These are phyloP conservation scores for Apiospora arundinis DNA, from an alignment of 2,329 filamentous ascomycete genomes.

Conservation along the genomic window DNA sequence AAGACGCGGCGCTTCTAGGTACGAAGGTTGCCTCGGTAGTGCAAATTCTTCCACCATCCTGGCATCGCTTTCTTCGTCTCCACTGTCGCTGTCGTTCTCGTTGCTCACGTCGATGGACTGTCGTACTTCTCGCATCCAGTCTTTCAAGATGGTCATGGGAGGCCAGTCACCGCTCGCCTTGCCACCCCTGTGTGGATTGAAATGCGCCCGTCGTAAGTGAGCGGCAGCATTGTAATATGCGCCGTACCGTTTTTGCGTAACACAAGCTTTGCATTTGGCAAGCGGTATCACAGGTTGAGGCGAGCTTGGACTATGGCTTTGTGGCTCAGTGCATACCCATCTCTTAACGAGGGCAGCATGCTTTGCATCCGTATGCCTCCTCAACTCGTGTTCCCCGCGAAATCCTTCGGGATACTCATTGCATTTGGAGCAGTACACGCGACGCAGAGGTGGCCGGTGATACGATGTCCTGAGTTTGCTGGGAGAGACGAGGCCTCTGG, in stretches of 20 bases:
- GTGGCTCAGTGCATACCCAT: conserved; percentile 63
- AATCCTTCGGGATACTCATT: conserved; percentile 86
- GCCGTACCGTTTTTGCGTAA: conserved; percentile 62
- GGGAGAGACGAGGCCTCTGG: conserved; percentile 51
- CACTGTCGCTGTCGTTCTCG: conserved; percentile 56
- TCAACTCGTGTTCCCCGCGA: conserved; percentile 85
- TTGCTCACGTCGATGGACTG: conserved; percentile 52
- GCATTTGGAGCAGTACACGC: conserved; percentile 80
- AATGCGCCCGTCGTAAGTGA: conserved; percentile 63
- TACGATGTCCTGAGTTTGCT: conserved; percentile 52
- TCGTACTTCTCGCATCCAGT: conserved; percentile 66
- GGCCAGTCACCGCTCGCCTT: conserved; percentile 66
- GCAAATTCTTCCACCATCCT: conserved; percentile 57
- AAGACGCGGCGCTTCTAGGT: conserved; percentile 41
- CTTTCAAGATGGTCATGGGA: conserved; percentile 62
- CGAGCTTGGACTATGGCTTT: conserved; percentile 42
- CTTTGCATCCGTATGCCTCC: conserved; percentile 68
- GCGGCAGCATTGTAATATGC: conserved; percentile 66
- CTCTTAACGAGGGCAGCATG: conserved; percentile 61
- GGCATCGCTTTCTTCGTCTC: conserved; percentile 56
- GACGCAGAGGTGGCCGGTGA: conserved; percentile 66
- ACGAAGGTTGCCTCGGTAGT: conserved; percentile 38
- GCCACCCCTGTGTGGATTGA: conserved; percentile 60
- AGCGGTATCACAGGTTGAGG: conserved; percentile 59
- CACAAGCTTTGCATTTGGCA: conserved; percentile 62